Conservation (phyloP, 2,329 filamentous ascomycete species). For the Exophiala lecanii-corni region DNA sequence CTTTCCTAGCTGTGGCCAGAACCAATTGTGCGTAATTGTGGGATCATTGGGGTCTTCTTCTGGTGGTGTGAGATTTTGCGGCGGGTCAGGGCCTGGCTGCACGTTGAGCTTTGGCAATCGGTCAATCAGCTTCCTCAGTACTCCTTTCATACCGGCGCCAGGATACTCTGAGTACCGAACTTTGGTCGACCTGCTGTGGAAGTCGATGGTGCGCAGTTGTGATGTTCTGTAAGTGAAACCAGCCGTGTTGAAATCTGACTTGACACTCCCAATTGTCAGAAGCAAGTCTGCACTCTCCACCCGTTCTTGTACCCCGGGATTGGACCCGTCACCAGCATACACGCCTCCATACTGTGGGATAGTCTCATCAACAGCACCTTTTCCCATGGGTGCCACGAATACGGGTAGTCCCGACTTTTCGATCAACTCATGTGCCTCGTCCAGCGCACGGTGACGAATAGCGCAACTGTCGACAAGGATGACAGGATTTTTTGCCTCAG, state of each 20-base stretch:
- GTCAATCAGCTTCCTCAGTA: constrained; percentile 66
- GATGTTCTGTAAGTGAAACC: constrained; percentile 60
- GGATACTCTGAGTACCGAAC: constrained; percentile 78
- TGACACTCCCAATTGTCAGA: constrained; percentile 45
- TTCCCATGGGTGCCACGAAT: constrained; percentile 46
- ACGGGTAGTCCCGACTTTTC: constrained; percentile 44
- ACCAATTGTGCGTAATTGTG: constrained; percentile 52
- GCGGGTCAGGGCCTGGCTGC: constrained; percentile 49
- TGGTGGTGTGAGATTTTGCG: constrained; percentile 51
- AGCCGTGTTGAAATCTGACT: constrained; percentile 44
- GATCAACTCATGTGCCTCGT: constrained; percentile 41
- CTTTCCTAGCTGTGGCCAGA: constrained; percentile 56
- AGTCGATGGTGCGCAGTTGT: constrained; percentile 72
- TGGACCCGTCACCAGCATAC: constrained; percentile 43
- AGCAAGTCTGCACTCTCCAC: constrained; percentile 44
- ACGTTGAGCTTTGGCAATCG: constrained; percentile 54
- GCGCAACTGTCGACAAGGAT: constrained; percentile 52
- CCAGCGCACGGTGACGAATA: constrained; percentile 37
- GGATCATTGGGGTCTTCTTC: constrained; percentile 29
- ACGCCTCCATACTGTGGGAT: constrained; percentile 46
- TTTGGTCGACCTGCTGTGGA: constrained; percentile 68
- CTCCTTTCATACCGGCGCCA: constrained; percentile 70
- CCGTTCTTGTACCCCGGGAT: constrained; percentile 34
- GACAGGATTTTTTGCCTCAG: constrained; percentile 43
- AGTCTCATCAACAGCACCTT: constrained; percentile 48